phyloP scores from a whole-genome alignment of 169 alveolate species.

The Toxoplasma gondii region DNA sequence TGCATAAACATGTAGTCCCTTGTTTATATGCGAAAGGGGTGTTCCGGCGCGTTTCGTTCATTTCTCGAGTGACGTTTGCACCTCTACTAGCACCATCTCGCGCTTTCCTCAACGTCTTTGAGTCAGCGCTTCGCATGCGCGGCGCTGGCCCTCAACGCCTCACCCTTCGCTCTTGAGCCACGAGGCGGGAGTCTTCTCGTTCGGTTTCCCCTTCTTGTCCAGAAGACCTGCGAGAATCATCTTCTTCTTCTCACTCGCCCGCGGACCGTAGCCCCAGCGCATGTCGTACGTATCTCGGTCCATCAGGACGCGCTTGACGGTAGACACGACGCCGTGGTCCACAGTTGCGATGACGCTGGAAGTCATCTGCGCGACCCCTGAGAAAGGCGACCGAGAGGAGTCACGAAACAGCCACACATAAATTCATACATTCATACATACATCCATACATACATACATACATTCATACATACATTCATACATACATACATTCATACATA shows the following conservation, averaged over 20 bases:
- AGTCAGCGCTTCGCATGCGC: background rate
- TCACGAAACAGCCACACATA: background rate
- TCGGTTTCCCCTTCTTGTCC: slow-evolving; percentile 74
- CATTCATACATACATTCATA: too few species aligned
- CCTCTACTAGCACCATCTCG: background rate
- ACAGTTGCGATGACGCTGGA: slow-evolving; percentile 98
- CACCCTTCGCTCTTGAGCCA: slow-evolving; percentile 63
- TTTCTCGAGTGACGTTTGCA: background rate
- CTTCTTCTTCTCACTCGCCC: slow-evolving; percentile 97
- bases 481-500: too few species aligned
- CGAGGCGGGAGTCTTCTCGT: slow-evolving; percentile 75
- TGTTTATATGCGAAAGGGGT: too few species aligned
- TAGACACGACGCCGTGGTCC: slow-evolving; percentile 99
- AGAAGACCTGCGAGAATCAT: slow-evolving; percentile 80
- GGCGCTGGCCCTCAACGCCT: too few species aligned
- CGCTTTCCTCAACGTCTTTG: background rate
- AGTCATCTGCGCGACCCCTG: slow-evolving; percentile 99
- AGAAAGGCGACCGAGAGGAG: background rate
- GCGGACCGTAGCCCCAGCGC: slow-evolving; percentile 99
- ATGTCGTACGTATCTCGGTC: slow-evolving; percentile 99
- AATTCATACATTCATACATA: too few species aligned
- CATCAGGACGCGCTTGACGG: slow-evolving; percentile 99
- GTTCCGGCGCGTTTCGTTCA: too few species aligned
- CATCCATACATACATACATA: too few species aligned
- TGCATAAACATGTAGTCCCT: too few species aligned